Base-by-base conservation (phyloP, 2,329 filamentous ascomycete genomes). In the Xylariaceae sp. region DNA sequence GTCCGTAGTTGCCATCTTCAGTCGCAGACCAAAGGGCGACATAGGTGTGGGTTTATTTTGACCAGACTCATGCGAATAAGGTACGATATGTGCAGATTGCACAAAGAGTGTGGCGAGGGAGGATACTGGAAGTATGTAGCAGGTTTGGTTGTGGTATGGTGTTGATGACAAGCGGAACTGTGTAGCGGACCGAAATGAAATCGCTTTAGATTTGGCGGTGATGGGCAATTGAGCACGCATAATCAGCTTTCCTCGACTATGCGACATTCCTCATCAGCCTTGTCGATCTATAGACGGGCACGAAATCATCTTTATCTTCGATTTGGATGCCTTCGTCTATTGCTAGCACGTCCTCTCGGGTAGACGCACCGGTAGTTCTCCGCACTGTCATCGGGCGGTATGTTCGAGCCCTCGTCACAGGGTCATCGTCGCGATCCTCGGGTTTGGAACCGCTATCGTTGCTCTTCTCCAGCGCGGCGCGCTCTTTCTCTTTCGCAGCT, bases 401-500 rank as follows among this genome's bases (percentile, higher is more conserved):
- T 38, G 73, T 78, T 40, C 79, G 71, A 14, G 70, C 63, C 62
- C 74, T 76, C 32, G 61, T 60, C 15, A 36, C 9, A 36, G 36
- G 70, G 3, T 12, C 15, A 15, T 12, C 12, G 15, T 36, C 33
- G 12, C 12, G 33, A 5, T 36, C 33, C 10, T n/a, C 48, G 44
- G 33, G 2, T 39, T 17, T 45, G 48, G 14, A 42, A 42, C 30
- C 46, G 43, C 40, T 9, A 15, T 30, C 49, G 12, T 50, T 48
- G 1, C 75, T 71, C 49, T 80, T 75, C 53, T 86, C 79, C 12
- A 73, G 72, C 48, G 73, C 63, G 17, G 83, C 65, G 19, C 80
- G 77, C 45, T 78, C 75, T 54, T 82, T 75, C 66, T 88, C 83
- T 45, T 75, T 75, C 39, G 74, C 74, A 14, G 85, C 82, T 46